These are phyloP conservation scores for Candida lessepsii DNA, from an alignment of 805 yeast species.

Conservation along the genomic window DNA sequence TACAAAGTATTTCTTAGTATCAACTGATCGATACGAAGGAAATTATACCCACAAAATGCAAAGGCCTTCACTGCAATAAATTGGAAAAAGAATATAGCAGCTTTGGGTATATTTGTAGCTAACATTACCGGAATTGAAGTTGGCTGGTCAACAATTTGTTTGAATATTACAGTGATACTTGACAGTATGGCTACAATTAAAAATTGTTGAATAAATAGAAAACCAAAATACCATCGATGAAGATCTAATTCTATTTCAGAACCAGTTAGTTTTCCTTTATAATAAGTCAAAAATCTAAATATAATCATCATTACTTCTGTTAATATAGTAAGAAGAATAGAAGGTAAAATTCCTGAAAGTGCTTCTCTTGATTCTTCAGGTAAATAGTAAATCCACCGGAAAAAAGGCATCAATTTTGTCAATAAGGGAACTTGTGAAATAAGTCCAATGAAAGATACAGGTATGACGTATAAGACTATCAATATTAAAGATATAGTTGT, in stretches of 20 bases:
- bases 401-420: conserved; percentile 57
- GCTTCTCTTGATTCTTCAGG: conserved; percentile 55
- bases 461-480: conserved; percentile 68
- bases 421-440: conserved; percentile 72
- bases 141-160: conserved; percentile 65
- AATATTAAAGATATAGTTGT: conserved; percentile 46
- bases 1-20: conserved; percentile 35
- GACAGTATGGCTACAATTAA: conserved; percentile 83
- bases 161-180: conserved; percentile 63
- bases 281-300: conserved; percentile 52
- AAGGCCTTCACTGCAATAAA: conserved; percentile 73
- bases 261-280: conserved; percentile 61
- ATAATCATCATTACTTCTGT: conserved; percentile 61
- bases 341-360: conserved; percentile 64
- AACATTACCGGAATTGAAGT: conserved; percentile 67
- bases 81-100: conserved; percentile 82
- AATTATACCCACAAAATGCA: conserved; percentile 69
- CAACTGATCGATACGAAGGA: conserved; percentile 59
- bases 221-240: conserved; percentile 76
- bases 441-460: conserved; percentile 77
- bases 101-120: conserved; percentile 79
- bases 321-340: conserved; percentile 59
- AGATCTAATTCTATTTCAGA: conserved; percentile 65
- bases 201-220: conserved; percentile 79
- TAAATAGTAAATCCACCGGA: conserved; percentile 51